These are phyloP conservation scores for Yarrowia deformans DNA, from an alignment of 805 yeast species.

Conservation along the genomic window DNA sequence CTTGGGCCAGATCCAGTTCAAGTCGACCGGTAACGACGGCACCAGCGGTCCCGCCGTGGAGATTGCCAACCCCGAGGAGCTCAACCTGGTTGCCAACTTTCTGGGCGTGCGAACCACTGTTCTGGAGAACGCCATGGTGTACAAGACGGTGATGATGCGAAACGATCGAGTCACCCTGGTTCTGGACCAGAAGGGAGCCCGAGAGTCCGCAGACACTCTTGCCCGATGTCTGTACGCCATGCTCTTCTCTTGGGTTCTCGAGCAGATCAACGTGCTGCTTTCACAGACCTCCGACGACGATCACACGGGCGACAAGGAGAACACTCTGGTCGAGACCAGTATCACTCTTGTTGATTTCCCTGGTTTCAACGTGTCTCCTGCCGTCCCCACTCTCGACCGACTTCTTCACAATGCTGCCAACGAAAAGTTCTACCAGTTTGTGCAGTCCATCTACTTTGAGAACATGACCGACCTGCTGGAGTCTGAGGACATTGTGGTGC, in stretches of 20 bases:
- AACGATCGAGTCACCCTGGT: constrained; percentile 54
- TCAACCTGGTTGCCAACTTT: constrained; percentile 51
- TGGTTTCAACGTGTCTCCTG: constrained; percentile 50
- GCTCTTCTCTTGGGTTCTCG: constrained; percentile 53
- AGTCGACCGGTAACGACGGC: constrained; percentile 49
- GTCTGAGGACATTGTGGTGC: constrained; percentile 56
- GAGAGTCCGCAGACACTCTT: constrained; percentile 53
- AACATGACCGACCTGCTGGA: constrained; percentile 52
- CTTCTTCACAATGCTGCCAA: constrained; percentile 55
- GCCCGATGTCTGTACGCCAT: constrained; percentile 54
- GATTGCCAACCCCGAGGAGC: constrained; percentile 49
- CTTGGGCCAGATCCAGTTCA: constrained; percentile 54
- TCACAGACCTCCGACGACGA: constrained; percentile 43
- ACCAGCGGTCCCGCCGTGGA: constrained; percentile 51
- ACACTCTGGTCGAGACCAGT: constrained; percentile 48
- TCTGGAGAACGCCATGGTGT: constrained; percentile 50
- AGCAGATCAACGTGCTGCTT: constrained; percentile 50
- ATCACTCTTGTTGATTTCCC: constrained; percentile 54
- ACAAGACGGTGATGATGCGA: constrained; percentile 52
- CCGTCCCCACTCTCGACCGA: constrained; percentile 51
- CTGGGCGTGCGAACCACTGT: constrained; percentile 53
- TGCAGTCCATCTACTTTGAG: constrained; percentile 52
- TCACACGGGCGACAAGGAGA: constrained; percentile 14
- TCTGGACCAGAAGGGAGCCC: constrained; percentile 53
- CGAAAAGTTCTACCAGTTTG: constrained; percentile 53